Evolutionary conservation across 352 stramenopile species (phyloP).

Genomic region (Globisporangium okanoganense): DNA sequence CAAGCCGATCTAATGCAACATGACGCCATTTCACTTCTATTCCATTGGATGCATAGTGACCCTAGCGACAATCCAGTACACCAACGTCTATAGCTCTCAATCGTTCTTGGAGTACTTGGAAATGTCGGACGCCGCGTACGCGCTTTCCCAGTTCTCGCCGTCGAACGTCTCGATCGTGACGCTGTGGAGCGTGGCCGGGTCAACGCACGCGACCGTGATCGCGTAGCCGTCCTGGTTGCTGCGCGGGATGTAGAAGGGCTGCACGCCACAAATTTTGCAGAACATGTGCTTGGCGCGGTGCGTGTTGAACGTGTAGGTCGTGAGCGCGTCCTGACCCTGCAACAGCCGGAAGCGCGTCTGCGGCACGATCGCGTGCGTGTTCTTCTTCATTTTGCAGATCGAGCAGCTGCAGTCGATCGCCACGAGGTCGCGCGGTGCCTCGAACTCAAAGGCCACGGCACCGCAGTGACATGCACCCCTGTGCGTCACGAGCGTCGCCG

Average conservation of each 20-base stretch:
- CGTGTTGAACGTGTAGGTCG: slow-evolving; percentile 83
- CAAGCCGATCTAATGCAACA: neutral
- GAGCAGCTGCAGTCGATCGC: slow-evolving; percentile 82
- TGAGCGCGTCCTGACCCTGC: slow-evolving; percentile 39
- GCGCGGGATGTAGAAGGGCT: slow-evolving; percentile 78
- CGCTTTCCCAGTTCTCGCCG: slow-evolving; percentile 66
- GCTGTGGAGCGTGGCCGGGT: slow-evolving; percentile 38
- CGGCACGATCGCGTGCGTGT: slow-evolving; percentile 69
- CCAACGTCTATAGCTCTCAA: no score
- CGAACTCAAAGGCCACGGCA: slow-evolving; percentile 65
- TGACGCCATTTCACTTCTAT: no score
- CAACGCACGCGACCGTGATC: slow-evolving; percentile 71
- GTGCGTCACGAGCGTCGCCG: slow-evolving; percentile 37
- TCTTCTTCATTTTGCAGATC: slow-evolving; percentile 80
- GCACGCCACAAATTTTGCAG: slow-evolving; percentile 74
- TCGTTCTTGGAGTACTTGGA: slow-evolving; percentile 32
- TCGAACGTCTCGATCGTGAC: slow-evolving; percentile 68
- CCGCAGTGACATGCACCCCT: slow-evolving; percentile 67
- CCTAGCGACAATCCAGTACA: no score
- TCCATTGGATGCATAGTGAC: no score
- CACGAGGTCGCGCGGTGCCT: slow-evolving; percentile 48
- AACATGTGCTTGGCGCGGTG: slow-evolving; percentile 75
- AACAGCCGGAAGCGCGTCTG: slow-evolving; percentile 49
- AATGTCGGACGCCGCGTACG: slow-evolving; percentile 32
- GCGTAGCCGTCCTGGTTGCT: slow-evolving; percentile 78